Percentiles rank a stretch among this genome's conserved stretches.
phyloP scores from a whole-genome alignment of 2,329 filamentous ascomycete genomes.

The Pseudocercospora fijiensis region DNA sequence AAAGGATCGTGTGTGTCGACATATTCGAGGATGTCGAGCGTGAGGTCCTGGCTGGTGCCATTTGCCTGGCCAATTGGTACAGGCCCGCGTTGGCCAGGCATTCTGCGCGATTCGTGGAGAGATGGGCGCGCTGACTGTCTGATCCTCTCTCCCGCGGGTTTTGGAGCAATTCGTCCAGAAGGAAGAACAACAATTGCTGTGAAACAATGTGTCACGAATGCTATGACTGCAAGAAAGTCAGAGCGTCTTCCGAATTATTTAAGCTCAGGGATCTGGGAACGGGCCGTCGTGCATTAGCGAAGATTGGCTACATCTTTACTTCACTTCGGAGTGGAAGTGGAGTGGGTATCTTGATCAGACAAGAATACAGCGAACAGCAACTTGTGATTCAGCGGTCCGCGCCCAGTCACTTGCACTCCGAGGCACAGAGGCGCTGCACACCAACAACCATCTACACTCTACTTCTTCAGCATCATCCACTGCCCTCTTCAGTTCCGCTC shows the following conservation, averaged over 20 bases:
- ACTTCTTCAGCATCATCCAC: no score
- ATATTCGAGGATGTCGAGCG: conserved; percentile 79
- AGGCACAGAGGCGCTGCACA: no score
- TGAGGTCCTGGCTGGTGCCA: conserved; percentile 52
- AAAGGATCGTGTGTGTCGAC: conserved; percentile 44
- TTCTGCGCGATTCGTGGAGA: background rate
- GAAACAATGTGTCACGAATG: background rate
- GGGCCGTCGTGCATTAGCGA: background rate
- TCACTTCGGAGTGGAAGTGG: no score
- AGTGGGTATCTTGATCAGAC: no score
- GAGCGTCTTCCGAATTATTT: background rate
- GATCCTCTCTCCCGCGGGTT: background rate
- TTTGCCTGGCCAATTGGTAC: conserved; percentile 40
- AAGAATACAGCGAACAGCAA: no score
- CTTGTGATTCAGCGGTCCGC: no score
- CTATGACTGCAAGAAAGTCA: background rate
- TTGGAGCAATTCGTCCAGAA: background rate
- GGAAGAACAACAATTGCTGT: background rate
- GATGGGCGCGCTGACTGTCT: background rate
- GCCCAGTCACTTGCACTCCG: no score
- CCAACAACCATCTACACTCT: background rate
- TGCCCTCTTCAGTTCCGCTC: background rate
- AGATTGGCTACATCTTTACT: no score
- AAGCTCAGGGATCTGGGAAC: background rate
- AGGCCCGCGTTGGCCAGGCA: conserved; percentile 42